Conservation (phyloP, 805 yeast genomes). For the Cyberlindnera galapagoensis region DNA sequence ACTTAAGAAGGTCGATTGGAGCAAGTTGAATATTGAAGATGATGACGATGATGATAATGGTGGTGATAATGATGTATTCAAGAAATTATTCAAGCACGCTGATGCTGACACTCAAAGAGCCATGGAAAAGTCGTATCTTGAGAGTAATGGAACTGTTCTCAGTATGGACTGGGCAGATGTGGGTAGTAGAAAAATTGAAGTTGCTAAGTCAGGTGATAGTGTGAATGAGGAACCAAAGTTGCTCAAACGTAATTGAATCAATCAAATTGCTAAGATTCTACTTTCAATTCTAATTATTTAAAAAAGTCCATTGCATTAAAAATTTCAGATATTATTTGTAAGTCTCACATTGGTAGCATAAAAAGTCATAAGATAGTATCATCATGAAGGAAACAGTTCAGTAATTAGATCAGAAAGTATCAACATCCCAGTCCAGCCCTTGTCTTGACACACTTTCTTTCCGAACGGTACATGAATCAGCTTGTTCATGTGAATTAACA, state of each 20-base stretch:
- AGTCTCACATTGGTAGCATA: too few relatives aligned
- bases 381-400: too few relatives aligned
- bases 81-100: conserved; percentile 64
- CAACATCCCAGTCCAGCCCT: conserved; percentile 10
- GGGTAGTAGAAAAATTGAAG: conserved; percentile 43
- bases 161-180: conserved; percentile 95
- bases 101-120: conserved; percentile 88
- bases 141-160: conserved; percentile 88
- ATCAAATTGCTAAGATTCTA: too few relatives aligned
- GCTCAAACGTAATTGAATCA: too few relatives aligned
- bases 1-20: conserved; percentile 63
- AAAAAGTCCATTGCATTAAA: too few relatives aligned
- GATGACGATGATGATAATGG: conserved; percentile 40
- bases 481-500: conserved; percentile 4
- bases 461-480: background rate
- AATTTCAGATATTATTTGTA: too few relatives aligned
- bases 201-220: conserved; percentile 21
- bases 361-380: too few relatives aligned
- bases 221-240: too few relatives aligned
- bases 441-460: too few relatives aligned
- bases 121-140: conserved; percentile 94
- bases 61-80: conserved; percentile 65
- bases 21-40: conserved; percentile 40
- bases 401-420: conserved; percentile 22
- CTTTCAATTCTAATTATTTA: too few relatives aligned